Base-by-base conservation (phyloP, 805 yeast genomes). In the Millerago galiae region DNA sequence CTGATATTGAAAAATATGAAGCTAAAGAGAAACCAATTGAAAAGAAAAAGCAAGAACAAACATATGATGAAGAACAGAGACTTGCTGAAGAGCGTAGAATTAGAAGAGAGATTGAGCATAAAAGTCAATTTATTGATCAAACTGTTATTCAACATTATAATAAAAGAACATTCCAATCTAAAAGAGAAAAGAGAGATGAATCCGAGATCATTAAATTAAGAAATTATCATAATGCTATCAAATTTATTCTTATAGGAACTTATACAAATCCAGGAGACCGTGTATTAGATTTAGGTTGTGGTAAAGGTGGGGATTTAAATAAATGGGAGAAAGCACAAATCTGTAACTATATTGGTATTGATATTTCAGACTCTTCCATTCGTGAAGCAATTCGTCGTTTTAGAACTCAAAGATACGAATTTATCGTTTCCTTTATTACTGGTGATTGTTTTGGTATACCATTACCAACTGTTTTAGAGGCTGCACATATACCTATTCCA, bases 301-400 rank as follows among this genome's bases (percentile, higher is more conserved):
- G 99, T 12, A 95, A 93, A 61, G 99, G 99, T 40, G 99, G 99
- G 24, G 99, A 93, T 65, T 66, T 93, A 55, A 78, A 83, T 53
- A 93, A 93, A 60, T 91, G 95, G 80, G 84, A 81, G 40, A 77
- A 77, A 52, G 83, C 87, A 1, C 68, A 75, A 16, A 75, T 87
- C 3, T 72, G 77, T 17, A 90, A 89, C 37, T 86, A 84, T 51
- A 79, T 90, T 42, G 99, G 99, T 2, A 72, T 93, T 25, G 99
- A 93, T 63, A 81, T 93, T 35, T 89, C 96, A 15, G 93, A 90
- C 60, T 82, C 83, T 4, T 85, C 96, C 7, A 80, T 93, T 40
- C 70, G 74, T 40, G 96, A 93, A 59, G 98, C 97, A 1, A 76
- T 76, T 42, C 74, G 77, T 30, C 72, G 99, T 53, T 91, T 80